These are phyloP conservation scores for Fusarium haematococcum DNA, from an alignment of 2,329 filamentous ascomycete species.

Conservation along the genomic window DNA sequence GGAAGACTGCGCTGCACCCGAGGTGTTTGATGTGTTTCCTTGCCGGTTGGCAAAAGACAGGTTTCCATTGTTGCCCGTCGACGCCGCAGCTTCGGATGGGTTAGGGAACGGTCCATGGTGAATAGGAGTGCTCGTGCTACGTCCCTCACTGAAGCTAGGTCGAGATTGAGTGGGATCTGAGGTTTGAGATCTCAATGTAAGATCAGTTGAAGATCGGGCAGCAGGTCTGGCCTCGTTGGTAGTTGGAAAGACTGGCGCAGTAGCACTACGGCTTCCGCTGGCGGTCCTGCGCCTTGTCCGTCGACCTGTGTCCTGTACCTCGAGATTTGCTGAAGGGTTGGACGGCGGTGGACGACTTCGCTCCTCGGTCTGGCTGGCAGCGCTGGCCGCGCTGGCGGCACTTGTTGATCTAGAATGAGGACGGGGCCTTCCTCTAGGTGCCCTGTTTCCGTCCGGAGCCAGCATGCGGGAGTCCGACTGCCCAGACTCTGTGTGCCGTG, in stretches of 20 bases:
- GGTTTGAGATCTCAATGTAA: constrained; percentile 59
- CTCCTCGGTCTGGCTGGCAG: constrained; percentile 57
- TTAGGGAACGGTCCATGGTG: constrained; percentile 43
- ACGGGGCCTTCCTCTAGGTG: constrained; percentile 51
- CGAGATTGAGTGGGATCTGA: constrained; percentile 53
- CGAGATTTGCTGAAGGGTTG: constrained; percentile 43
- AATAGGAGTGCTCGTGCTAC: constrained; percentile 56
- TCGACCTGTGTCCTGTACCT: constrained; percentile 46
- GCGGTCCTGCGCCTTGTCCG: constrained; percentile 61
- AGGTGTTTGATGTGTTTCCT: constrained; percentile 32
- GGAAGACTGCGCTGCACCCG: constrained; percentile 10
- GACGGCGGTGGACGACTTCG: constrained; percentile 63
- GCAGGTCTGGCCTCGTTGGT: constrained; percentile 61
- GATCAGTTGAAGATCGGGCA: constrained; percentile 74
- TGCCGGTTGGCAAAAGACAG: constrained; percentile 55
- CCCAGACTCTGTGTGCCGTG: constrained; percentile 46
- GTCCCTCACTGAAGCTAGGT: constrained; percentile 55
- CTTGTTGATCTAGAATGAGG: constrained; percentile 61
- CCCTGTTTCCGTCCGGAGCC: constrained; percentile 41
- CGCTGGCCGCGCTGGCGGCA: constrained; percentile 55
- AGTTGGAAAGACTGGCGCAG: constrained; percentile 58
- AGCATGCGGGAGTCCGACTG: constrained; percentile 45
- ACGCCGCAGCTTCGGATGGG: constrained; percentile 35
- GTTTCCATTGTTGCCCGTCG: constrained; percentile 32
- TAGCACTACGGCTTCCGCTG: constrained; percentile 67